Conservation (phyloP, 495 filamentous ascomycete species). For the Trichodelitschia bisporula region DNA sequence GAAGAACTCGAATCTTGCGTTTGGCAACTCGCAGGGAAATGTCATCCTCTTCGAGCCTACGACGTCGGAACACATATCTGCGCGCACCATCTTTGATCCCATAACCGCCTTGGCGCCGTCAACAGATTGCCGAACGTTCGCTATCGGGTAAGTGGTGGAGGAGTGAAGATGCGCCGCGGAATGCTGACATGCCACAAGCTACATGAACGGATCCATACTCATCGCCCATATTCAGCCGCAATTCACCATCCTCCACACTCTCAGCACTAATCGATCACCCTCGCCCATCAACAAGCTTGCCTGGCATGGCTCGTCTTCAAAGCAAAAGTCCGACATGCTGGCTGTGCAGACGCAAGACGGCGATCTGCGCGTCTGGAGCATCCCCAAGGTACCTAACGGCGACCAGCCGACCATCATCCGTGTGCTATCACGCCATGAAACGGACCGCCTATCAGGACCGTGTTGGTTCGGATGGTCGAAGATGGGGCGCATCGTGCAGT, state of each 20-base stretch:
- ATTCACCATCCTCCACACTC: constrained; percentile 85
- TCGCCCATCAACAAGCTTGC: constrained; percentile 75
- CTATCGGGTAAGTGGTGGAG: constrained; percentile 49
- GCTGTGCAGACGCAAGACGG: constrained; percentile 80
- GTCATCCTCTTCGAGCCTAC: constrained; percentile 86
- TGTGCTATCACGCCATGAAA: constrained; percentile 35
- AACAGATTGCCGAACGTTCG: constrained; percentile 87
- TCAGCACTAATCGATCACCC: constrained; percentile 57
- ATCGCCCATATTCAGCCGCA: constrained; percentile 72
- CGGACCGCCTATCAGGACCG: constrained; percentile 41
- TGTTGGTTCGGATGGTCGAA: constrained; percentile 99
- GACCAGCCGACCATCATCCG: constrained; percentile 66
- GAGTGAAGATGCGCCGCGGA: background rate
- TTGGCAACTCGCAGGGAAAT: constrained; percentile 79
- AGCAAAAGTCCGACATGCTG: constrained; percentile 96
- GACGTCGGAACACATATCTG: constrained; percentile 79
- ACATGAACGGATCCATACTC: constrained; percentile 84
- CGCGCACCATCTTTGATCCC: constrained; percentile 80
- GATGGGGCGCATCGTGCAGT: constrained; percentile 87
- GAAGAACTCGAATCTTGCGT: constrained; percentile 90
- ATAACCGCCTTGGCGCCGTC: constrained; percentile 78
- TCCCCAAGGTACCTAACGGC: constrained; percentile 61
- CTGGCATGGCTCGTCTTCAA: constrained; percentile 93
- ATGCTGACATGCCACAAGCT: constrained; percentile 25
- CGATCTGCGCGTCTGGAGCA: constrained; percentile 89